phyloP scores from a whole-genome alignment of 2,329 filamentous ascomycete genomes.

The Pseudodiploospora longispora region DNA sequence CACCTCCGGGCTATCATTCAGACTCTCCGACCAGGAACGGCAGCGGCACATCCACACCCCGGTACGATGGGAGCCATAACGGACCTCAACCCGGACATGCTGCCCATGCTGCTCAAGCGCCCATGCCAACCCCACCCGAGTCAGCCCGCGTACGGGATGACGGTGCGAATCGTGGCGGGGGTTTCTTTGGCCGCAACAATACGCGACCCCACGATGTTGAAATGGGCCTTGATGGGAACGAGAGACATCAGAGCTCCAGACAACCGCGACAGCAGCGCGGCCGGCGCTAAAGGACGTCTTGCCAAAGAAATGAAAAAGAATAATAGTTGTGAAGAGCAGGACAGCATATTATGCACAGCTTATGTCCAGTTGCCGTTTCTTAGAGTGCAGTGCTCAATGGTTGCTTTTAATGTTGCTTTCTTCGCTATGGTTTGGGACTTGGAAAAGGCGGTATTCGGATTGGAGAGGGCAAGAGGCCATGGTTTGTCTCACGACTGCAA shows the following conservation, averaged over 20 bases:
- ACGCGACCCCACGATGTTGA: slow-evolving; percentile 22
- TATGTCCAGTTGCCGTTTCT: too few species aligned
- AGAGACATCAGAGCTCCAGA: neutral
- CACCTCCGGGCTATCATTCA: slow-evolving; percentile 19
- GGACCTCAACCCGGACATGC: neutral
- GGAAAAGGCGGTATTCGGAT: too few species aligned
- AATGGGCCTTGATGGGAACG: slow-evolving; percentile 15
- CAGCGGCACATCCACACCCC: slow-evolving; percentile 16
- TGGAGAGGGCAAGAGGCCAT: too few species aligned
- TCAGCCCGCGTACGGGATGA: slow-evolving; percentile 19
- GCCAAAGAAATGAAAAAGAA: neutral
- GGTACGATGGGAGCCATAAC: slow-evolving; percentile 6
- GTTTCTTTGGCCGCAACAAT: slow-evolving; percentile 19
- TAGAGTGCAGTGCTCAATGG: too few species aligned
- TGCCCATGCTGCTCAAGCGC: slow-evolving; percentile 1
- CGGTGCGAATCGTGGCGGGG: slow-evolving; percentile 11
- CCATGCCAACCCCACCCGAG: slow-evolving; percentile 18
- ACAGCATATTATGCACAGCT: too few species aligned
- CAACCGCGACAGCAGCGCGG: slow-evolving; percentile 4
- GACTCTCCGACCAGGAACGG: slow-evolving; percentile 16
- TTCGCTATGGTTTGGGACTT: too few species aligned
- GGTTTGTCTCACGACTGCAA: too few species aligned
- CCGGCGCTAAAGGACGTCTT: neutral
- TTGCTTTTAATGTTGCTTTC: too few species aligned
- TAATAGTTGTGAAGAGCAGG: neutral